Base-by-base conservation (phyloP, 1,139 yeast genomes). In the Yamadazyma taylorii region DNA sequence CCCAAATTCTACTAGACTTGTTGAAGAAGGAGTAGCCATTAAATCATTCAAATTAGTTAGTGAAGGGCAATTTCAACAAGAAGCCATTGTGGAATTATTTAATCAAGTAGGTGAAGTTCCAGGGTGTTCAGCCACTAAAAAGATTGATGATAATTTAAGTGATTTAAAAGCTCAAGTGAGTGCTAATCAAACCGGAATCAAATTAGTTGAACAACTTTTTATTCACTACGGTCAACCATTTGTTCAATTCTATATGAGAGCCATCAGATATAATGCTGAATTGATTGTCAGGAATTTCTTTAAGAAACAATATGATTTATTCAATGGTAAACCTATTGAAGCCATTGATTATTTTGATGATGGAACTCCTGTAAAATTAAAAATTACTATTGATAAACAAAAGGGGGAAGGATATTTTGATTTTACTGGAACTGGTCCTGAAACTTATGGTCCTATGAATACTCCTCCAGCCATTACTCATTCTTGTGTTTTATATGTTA, bases 401-500 rank as follows among this genome's bases (percentile, higher is more conserved):
- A 47, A 58, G 11, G 74, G 75, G 3, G 58, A 57, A 29, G 69
- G 74, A 1, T 59, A 58, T 7, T 69, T 69, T 51, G 75, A 69
- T 40, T 69, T 69, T 43, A 60, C 61, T 11, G 64, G 56, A 28
- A 61, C 70, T 10, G 75, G 75, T 3, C 70, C 67, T 42, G 72
- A 69, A 42, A 60, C 68, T 37, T 61, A 69, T 45, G 74, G 74
- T 7, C 69, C 69, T 37, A 60, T 69, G 52, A 69, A 69, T 51
- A 72, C 73, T 2, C 75, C 67, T 2, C 73, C 72, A 42, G 89
- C 95, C 0, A 85, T 86, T 45, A 77, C 92, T 5, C 76, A 79
- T 50, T 83, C 92, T n/a, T 92, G 95, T 1, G 81, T 87, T 35
- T 65, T 87, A 33, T 87, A 86, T 57, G 88, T 86, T 34, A 63